These are phyloP conservation scores for Fusarium sp. DNA, from an alignment of 2,329 filamentous ascomycete genomes.

Conservation along the genomic window DNA sequence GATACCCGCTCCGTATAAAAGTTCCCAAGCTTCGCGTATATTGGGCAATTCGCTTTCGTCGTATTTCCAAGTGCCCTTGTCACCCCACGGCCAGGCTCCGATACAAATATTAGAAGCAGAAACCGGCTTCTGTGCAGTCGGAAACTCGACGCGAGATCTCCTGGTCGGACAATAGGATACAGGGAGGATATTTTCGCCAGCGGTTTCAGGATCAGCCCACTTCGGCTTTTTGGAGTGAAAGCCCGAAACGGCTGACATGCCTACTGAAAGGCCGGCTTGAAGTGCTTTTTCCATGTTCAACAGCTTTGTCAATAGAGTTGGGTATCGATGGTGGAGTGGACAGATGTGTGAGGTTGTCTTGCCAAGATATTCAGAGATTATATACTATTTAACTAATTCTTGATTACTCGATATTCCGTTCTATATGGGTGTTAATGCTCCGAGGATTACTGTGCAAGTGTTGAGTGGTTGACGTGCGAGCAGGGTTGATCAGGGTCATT, in stretches of 20 bases:
- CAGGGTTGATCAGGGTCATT: neutral
- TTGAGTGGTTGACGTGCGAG: neutral
- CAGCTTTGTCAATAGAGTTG: neutral
- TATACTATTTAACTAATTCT: too few relatives aligned
- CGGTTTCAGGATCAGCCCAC: slow-evolving; percentile 5
- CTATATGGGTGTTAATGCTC: neutral
- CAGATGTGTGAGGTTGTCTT: neutral
- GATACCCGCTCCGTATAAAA: slow-evolving; percentile 11
- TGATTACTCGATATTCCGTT: neutral
- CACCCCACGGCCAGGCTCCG: slow-evolving; percentile 12
- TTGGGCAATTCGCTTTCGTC: slow-evolving; percentile 2
- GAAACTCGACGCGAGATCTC: neutral
- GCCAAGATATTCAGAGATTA: neutral
- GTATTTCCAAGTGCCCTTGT: slow-evolving; percentile 20
- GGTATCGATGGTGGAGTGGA: neutral
- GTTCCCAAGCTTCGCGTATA: slow-evolving; percentile 14
- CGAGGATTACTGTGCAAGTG: neutral
- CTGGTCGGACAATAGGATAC: neutral
- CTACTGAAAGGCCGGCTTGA: neutral
- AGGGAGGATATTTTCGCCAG: neutral
- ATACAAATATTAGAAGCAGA: neutral
- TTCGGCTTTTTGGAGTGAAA: slow-evolving; percentile 10
- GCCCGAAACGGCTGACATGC: neutral
- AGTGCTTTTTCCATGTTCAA: slow-evolving; percentile 1
- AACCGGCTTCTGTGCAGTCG: neutral